Conservation (phyloP, 2,329 filamentous ascomycete genomes). For the Fusarium albidum region DNA sequence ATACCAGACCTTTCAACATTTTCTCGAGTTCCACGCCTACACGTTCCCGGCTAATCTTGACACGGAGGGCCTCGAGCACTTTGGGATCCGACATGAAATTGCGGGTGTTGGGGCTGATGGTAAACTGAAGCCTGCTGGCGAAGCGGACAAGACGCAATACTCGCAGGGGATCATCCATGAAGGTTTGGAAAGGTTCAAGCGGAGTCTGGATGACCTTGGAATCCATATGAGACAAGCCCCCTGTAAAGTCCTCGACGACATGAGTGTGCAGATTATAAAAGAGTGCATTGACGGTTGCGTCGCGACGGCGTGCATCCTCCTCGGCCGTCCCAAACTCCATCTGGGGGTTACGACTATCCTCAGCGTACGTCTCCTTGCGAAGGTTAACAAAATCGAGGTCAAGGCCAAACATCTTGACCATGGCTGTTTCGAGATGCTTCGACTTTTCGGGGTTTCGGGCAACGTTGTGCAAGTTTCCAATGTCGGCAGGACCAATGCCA, state of each 20-base stretch:
- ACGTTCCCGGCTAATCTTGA: conserved; percentile 92
- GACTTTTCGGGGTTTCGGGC: conserved; percentile 94
- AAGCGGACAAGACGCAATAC: conserved; percentile 90
- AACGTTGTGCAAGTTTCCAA: conserved; percentile 86
- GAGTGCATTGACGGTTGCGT: conserved; percentile 94
- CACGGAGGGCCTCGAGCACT: conserved; percentile 80
- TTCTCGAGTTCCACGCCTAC: conserved; percentile 90
- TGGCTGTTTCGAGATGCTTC: conserved; percentile 93
- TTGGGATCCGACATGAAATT: conserved; percentile 77
- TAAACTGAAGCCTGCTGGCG: conserved; percentile 82
- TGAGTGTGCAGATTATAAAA: conserved; percentile 92
- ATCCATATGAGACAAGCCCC: conserved; percentile 78
- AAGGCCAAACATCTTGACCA: conserved; percentile 82
- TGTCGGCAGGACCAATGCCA: conserved; percentile 61
- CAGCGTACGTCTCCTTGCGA: conserved; percentile 87
- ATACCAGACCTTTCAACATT: conserved; percentile 74
- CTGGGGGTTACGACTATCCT: conserved; percentile 88
- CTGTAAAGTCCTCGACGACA: conserved; percentile 84
- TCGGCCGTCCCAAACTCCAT: conserved; percentile 93
- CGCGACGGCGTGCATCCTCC: conserved; percentile 87
- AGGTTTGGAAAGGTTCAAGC: conserved; percentile 87
- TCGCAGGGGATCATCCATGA: conserved; percentile 90
- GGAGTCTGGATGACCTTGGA: conserved; percentile 82
- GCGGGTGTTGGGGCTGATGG: conserved; percentile 75
- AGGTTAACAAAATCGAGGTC: conserved; percentile 96